Percentiles rank a stretch among this genome's conserved stretches.
phyloP scores from a whole-genome alignment of 306 rosid genomes.

The Lithocarpus polystachyus region DNA sequence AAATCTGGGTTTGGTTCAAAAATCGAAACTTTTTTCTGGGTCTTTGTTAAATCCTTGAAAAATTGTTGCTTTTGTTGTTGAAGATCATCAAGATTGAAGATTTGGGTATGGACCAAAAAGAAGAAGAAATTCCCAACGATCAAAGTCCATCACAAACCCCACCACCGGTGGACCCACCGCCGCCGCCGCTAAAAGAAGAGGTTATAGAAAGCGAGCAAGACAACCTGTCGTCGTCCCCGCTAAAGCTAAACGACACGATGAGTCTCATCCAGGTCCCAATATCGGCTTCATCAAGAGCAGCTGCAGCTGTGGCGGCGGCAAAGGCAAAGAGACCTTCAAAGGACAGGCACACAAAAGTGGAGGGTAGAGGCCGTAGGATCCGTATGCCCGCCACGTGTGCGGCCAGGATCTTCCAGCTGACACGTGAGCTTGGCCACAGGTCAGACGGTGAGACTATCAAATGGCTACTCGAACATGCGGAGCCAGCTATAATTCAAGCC shows the following conservation, averaged over 20 bases:
- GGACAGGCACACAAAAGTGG: slow-evolving; percentile 92
- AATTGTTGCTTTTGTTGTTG: not conserved
- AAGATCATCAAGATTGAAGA: slow-evolving; percentile 30
- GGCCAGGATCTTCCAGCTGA: slow-evolving; percentile 79
- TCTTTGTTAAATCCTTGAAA: not conserved
- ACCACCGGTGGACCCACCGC: slow-evolving; percentile 2
- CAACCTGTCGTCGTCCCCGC: not conserved
- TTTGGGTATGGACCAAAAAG: slow-evolving; percentile 15
- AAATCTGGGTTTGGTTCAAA: too few relatives aligned
- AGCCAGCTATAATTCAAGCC: slow-evolving; percentile 69
- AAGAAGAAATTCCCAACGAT: slow-evolving; percentile 13
- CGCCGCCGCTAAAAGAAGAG: slow-evolving; percentile 53
- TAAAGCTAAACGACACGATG: not conserved
- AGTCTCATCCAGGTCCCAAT: slow-evolving; percentile 28
- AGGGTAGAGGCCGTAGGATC: slow-evolving; percentile 84
- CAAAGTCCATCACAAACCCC: slow-evolving; percentile 24
- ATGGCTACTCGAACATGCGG: slow-evolving; percentile 79
- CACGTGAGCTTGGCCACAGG: slow-evolving; percentile 73
- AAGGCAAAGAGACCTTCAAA: slow-evolving; percentile 41
- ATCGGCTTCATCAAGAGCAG: slow-evolving; percentile 5
- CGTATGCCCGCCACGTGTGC: slow-evolving; percentile 88
- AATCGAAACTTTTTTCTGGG: too few relatives aligned
- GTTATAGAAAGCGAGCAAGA: slow-evolving; percentile 28
- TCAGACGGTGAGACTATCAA: slow-evolving; percentile 91
- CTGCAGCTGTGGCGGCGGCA: not conserved